A percentile compares a stretch with the other conserved stretches of the same genome.
Conservation (phyloP, 2,329 filamentous ascomycete genomes). For the Oidium heveae region DNA sequence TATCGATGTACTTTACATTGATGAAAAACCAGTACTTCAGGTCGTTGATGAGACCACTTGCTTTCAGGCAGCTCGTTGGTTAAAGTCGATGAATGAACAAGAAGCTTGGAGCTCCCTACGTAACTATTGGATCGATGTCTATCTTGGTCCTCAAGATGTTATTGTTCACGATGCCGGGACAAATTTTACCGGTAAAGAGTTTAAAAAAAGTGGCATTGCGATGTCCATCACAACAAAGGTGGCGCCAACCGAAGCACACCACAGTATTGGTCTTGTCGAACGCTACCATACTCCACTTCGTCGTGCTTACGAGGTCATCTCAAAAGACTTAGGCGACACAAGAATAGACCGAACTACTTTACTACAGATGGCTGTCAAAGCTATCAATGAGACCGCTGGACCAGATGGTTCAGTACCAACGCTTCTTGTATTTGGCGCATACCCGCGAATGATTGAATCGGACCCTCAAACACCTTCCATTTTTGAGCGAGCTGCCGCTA, state of each 20-base stretch:
- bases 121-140: conserved; percentile 2
- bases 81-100: not conserved
- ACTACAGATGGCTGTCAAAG: not conserved
- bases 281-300: not conserved
- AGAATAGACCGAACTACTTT: not conserved
- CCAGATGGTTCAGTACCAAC: not conserved
- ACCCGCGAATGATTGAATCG: not conserved
- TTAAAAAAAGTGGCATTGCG: not conserved
- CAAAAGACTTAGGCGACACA: not conserved
- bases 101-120: not conserved
- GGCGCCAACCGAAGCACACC: not conserved
- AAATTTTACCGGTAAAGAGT: conserved; percentile 2
- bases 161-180: conserved; percentile 1
- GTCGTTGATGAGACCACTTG: conserved; percentile 1
- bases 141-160: conserved; percentile 1
- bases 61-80: conserved; percentile 1
- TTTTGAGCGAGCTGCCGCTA: not conserved
- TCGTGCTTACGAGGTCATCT: not conserved
- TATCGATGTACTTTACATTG: conserved; percentile 2
- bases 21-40: conserved; percentile 1
- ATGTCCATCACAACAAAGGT: not conserved
- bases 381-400: not conserved
- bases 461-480: not conserved
- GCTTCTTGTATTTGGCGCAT: not conserved
- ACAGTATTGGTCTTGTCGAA: not conserved